Percentiles rank a stretch among this genome's conserved stretches.
Conservation (phyloP, 148 eudicot genomes). For the Silene uniflora region DNA sequence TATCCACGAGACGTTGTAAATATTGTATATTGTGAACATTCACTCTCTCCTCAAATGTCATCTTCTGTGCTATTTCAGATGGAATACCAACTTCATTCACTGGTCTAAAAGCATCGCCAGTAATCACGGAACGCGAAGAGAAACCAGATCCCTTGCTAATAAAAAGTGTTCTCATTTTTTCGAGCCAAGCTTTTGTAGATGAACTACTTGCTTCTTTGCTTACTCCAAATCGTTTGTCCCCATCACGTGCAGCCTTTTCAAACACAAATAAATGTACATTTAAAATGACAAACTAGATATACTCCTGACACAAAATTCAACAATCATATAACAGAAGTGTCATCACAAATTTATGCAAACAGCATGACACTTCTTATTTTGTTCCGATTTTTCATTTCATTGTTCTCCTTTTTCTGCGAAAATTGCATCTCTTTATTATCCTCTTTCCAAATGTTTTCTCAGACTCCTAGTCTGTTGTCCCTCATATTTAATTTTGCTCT, state of each 20-base stretch:
- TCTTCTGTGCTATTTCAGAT: conserved; percentile 66
- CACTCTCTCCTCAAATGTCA: conserved; percentile 38
- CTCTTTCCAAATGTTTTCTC: background rate
- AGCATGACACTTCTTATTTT: background rate
- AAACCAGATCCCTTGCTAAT: conserved; percentile 95
- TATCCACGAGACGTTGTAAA: conserved; percentile 76
- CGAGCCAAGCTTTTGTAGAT: conserved; percentile 92
- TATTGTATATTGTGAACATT: conserved; percentile 60
- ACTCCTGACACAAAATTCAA: conserved; percentile 8
- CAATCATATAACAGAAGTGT: background rate
- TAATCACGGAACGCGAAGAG: conserved; percentile 90
- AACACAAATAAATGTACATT: background rate
- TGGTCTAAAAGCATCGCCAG: conserved; percentile 78
- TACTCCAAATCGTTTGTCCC: conserved; percentile 57
- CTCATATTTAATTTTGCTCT: background rate
- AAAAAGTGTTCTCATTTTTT: conserved; percentile 84
- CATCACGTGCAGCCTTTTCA: conserved; percentile 72
- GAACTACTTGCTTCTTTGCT: conserved; percentile 45
- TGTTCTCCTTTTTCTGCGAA: background rate
- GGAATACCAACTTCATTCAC: conserved; percentile 90
- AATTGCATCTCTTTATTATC: background rate
- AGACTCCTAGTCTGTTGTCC: background rate
- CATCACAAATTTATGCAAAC: background rate
- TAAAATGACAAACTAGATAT: background rate
- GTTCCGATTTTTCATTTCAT: background rate